Base-by-base conservation (phyloP, 345 rosid species). In the Syzygium aromaticum region DNA sequence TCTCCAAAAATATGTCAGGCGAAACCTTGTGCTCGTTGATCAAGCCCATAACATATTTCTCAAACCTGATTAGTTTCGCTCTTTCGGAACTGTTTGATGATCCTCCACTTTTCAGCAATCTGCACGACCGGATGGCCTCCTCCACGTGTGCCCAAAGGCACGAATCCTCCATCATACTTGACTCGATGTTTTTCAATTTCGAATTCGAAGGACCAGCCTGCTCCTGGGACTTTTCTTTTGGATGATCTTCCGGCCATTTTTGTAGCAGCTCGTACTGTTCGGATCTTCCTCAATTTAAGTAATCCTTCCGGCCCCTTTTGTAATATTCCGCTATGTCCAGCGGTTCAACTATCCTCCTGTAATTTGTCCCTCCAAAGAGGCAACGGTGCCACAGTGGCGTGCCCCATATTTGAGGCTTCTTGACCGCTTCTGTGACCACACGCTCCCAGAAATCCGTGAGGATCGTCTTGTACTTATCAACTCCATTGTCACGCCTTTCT, bases 121-220 rank as follows among this genome's bases (percentile, higher is more conserved):
- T 51, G 52, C 52, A 51, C 52, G 3, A 51, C 52, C 16, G 53
- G 80, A 94, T 17, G 38, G 97, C 94, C 87, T 95, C 98, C 89
- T 96, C 98, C 16, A 96, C 99, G 6, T 90, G 85, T 23, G 94
- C 94, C 99, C 99, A 96, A 25, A 96, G 95, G 84, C 96, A 95
- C 54, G 99, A 95, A 92, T 95, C 99, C 80, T 91, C 87, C 0
- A 93, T 94, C 30, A 95, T 5, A 9, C 52, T 51, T 12, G 52
- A 51, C 52, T 51, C 52, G 52, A 51, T 40, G 52, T 19, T 85
- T 51, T 52, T 86, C 46, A 88, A 88, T 77, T 73, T 85, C 14
- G 27, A 4, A 21, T 64, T 22, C 14, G 46, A 4, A 17, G 51
- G 13, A 7, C 82, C 51, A 49, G 25, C 12, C 23, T 1, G 17